These are phyloP conservation scores for Aspergillus sojae DNA, from an alignment of 2,329 filamentous ascomycete species.

Conservation along the genomic window DNA sequence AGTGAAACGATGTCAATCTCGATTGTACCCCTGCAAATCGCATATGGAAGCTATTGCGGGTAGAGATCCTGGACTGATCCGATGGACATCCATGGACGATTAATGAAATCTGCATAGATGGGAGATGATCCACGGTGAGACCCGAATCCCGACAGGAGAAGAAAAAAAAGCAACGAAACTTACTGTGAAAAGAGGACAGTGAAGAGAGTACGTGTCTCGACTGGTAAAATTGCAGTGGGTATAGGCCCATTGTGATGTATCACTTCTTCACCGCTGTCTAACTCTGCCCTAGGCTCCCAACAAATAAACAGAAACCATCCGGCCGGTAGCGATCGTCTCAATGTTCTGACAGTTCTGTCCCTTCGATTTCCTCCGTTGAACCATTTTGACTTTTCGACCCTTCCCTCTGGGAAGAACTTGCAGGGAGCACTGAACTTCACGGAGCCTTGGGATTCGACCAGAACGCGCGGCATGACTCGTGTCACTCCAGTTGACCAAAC, in stretches of 20 bases:
- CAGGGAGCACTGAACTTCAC: not conserved
- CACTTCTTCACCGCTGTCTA: not conserved
- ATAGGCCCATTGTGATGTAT: not conserved
- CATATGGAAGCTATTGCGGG: not conserved
- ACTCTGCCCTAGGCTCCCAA: no score
- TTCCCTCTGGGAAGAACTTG: not conserved
- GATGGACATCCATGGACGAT: no score
- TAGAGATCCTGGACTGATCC: not conserved
- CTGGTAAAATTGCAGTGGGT: not conserved
- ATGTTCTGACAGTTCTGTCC: not conserved
- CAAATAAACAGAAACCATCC: not conserved
- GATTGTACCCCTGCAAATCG: not conserved
- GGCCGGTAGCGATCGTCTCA: not conserved
- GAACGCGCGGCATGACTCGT: slow-evolving; percentile 1
- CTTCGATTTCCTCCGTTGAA: not conserved
- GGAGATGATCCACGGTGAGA: not conserved
- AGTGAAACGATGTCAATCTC: not conserved
- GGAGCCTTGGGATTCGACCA: not conserved
- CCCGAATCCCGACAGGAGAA: not conserved
- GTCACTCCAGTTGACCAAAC: not conserved
- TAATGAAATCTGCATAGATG: no score
- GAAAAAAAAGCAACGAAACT: not conserved
- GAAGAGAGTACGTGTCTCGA: not conserved
- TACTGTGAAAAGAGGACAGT: not conserved
- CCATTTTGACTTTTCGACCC: not conserved